Conservation (phyloP, 805 yeast genomes). For the Hanseniaspora occidentalis region DNA sequence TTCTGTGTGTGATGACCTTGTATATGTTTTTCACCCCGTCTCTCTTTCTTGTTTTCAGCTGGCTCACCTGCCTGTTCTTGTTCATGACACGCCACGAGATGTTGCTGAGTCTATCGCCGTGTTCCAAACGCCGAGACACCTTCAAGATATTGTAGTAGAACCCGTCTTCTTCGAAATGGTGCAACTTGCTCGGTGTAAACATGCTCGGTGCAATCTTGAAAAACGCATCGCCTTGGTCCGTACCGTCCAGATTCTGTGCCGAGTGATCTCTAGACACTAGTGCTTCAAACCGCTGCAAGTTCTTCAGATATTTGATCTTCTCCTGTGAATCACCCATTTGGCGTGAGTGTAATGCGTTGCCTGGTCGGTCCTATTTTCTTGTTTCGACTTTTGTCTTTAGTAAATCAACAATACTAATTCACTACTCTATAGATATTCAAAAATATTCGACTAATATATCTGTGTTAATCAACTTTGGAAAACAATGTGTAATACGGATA, state of each 20-base stretch:
- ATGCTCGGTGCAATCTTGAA: constrained; percentile 17
- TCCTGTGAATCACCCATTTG: too few species aligned
- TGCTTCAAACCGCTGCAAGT: constrained; percentile 3
- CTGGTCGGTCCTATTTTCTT: too few species aligned
- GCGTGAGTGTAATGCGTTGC: too few species aligned
- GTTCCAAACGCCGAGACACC: constrained; percentile 15
- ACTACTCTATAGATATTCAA: neutral
- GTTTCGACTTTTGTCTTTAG: neutral
- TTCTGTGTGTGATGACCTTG: constrained; percentile 9
- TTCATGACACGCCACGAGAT: constrained; percentile 24
- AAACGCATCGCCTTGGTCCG: neutral
- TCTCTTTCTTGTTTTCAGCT: constrained; percentile 16
- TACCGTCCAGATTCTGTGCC: neutral
- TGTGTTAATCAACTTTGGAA: too few species aligned
- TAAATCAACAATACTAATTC: neutral
- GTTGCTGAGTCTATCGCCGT: constrained; percentile 23
- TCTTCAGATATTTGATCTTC: neutral
- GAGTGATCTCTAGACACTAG: neutral
- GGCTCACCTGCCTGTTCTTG: constrained; percentile 8
- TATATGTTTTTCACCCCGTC: constrained; percentile 25
- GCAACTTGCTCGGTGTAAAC: constrained; percentile 21
- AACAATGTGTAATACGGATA: too few species aligned
- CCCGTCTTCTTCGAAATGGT: constrained; percentile 20
- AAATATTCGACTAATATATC: too few species aligned
- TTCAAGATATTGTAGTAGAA: constrained; percentile 19